These are phyloP conservation scores for Caloboletus firmus DNA, from an alignment of 1,284 basidiomycete genomes.

Conservation along the genomic window DNA sequence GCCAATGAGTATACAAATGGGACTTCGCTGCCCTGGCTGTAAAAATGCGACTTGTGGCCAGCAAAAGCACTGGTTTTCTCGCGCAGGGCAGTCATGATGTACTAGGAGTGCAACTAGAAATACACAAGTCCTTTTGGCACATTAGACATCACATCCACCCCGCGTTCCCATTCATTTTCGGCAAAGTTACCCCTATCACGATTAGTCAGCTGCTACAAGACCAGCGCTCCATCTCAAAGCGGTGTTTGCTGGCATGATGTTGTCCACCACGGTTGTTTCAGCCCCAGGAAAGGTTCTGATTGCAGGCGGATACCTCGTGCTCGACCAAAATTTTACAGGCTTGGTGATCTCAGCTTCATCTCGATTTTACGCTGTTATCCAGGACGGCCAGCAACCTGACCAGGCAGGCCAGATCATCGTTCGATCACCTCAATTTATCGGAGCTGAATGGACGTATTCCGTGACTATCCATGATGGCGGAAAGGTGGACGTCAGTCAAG, in stretches of 20 bases:
- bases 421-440: conserved; percentile 87
- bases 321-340: conserved; percentile 82
- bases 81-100: conserved; percentile 42
- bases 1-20: conserved; percentile 78
- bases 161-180: too few relatives aligned
- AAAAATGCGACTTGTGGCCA: conserved; percentile 83
- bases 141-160: too few relatives aligned
- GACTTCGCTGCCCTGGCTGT: conserved; percentile 91
- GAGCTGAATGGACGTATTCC: conserved; percentile 78
- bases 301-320: conserved; percentile 92
- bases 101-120: background rate
- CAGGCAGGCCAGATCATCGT: conserved; percentile 59
- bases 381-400: conserved; percentile 29
- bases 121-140: conserved; percentile 1
- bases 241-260: conserved; percentile 33
- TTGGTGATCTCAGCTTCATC: conserved; percentile 89
- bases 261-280: conserved; percentile 68
- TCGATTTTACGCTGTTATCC: conserved; percentile 84
- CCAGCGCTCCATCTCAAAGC: conserved; percentile 1
- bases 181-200: background rate
- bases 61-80: conserved; percentile 88
- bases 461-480: conserved; percentile 45
- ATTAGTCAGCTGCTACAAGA: conserved; percentile 25
- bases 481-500: conserved; percentile 46
- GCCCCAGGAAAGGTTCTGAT: conserved; percentile 95